Base-by-base conservation (phyloP, 352 stramenopile genomes). In the Pythium aristosporum region DNA sequence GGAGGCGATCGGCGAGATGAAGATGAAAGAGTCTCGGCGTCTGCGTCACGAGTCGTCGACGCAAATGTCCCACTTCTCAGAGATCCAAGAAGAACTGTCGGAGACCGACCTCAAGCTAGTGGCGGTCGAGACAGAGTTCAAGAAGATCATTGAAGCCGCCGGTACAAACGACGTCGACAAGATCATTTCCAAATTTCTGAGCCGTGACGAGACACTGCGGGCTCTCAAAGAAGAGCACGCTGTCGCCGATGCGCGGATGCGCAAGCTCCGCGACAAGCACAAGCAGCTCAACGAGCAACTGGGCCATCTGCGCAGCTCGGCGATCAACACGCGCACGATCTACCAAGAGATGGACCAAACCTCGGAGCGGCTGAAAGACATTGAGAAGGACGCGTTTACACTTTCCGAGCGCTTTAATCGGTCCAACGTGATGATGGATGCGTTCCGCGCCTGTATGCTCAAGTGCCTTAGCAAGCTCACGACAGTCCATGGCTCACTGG, bases 291-390 rank as follows among this genome's bases (percentile, higher is more conserved):
- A 90, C 56, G 82, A 91, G 51, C 74, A 78, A 13, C 64, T 93
- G 12, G 68, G 73, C 30, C 76, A 81, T 1, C 65, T 92, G 57
- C 82, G 85, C 25, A 76, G 80, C 30, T 80, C 82, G 11, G 84
- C 85, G 21, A 80, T 88, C 61, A 93, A 91, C 57, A 85, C 85
- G n/a, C 85, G 82, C 41, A 91, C 80, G 16, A 87, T 91, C 47
- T 93, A 93, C 68, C 85, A 93, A 50, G 85, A 91, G 54, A 91
- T 93, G 85, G 85, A 93, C 60, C 76, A 90, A 36, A 91, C 85
- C 3, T 83, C 80, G 7, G 85, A 93, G 55, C 76, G 82, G 0
- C 74, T 93, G n/a, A 93, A 93, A 30, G 85, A 93, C 28, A 91
- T 89, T 41, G 85, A 92, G 49, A 93, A 93, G 53, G 84, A 91